Evolutionary conservation across 331 rosid genomes (phyloP).

Genomic region (Phaseolus coccineus): DNA sequence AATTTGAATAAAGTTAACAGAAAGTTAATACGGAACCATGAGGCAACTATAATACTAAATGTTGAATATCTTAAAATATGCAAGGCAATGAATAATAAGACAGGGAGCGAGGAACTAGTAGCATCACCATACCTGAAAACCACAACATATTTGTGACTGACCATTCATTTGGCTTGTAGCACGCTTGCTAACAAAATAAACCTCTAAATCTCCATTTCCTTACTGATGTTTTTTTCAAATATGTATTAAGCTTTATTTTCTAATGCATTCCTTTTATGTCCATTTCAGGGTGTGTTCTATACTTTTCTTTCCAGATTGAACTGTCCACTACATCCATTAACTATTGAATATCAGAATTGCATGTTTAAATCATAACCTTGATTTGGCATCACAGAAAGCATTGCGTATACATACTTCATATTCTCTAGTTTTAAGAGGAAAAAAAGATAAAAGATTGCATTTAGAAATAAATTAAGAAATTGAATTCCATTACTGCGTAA

Average conservation of each 20-base stretch:
- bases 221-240: neutral
- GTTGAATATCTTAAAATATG: constrained; percentile 17
- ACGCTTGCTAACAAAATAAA: neutral
- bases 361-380: constrained; percentile 3
- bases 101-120: neutral
- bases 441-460: neutral
- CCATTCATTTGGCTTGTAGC: constrained; percentile 1
- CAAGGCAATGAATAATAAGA: constrained; percentile 9
- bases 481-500: neutral
- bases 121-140: constrained; percentile 6
- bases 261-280: neutral
- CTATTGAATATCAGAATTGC: constrained; percentile 29
- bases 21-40: neutral
- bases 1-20: constrained; percentile 30
- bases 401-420: constrained; percentile 11
- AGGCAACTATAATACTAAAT: constrained; percentile 16
- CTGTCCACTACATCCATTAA: neutral
- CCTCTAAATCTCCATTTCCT: neutral
- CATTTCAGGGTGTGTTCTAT: neutral
- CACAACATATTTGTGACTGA: constrained; percentile 20
- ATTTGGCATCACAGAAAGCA: constrained; percentile 26
- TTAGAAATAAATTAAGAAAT: constrained; percentile 16
- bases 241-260: neutral
- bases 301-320: neutral
- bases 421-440: neutral